Evolutionary conservation across 495 filamentous ascomycete species (phyloP).

Genomic region (Letharia lupina): DNA sequence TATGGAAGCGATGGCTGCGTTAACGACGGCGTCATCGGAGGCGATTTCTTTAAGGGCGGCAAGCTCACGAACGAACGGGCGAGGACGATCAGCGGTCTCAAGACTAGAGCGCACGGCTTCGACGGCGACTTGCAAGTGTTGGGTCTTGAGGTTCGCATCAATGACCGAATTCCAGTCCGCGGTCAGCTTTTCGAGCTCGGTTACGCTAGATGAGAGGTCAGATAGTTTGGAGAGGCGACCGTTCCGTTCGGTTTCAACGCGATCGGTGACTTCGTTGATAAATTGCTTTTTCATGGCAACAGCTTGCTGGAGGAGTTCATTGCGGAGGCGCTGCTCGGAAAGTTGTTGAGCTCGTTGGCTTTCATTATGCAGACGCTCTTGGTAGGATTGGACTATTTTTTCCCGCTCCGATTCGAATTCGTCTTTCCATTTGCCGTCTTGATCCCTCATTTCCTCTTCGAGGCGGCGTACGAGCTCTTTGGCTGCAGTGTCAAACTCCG

Average conservation of each 20-base stretch:
- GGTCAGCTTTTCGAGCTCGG: constrained; percentile 76
- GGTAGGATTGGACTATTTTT: constrained; percentile 63
- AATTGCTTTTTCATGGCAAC: constrained; percentile 79
- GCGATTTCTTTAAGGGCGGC: constrained; percentile 91
- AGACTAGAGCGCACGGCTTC: constrained; percentile 82
- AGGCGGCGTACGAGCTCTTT: constrained; percentile 65
- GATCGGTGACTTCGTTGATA: constrained; percentile 62
- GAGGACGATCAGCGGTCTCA: constrained; percentile 60
- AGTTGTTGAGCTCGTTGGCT: constrained; percentile 64
- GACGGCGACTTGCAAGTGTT: constrained; percentile 89
- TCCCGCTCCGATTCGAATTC: constrained; percentile 88
- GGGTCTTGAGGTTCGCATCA: constrained; percentile 81
- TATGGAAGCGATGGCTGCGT: constrained; percentile 88
- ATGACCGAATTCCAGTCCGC: constrained; percentile 79
- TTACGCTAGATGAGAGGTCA: constrained; percentile 66
- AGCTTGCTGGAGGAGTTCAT: constrained; percentile 84
- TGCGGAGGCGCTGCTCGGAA: constrained; percentile 69
- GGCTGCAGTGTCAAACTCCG: constrained; percentile 71
- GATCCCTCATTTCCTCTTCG: constrained; percentile 59
- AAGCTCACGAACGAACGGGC: constrained; percentile 82
- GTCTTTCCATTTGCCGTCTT: constrained; percentile 70
- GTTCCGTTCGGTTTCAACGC: constrained; percentile 81
- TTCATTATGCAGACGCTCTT: constrained; percentile 68
- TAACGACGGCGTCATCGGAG: constrained; percentile 68
- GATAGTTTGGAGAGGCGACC: constrained; percentile 78